Percentiles rank a stretch among this genome's conserved stretches.
Conservation (phyloP, 129 eudicot genomes). For the Flaveria sonorensis region DNA sequence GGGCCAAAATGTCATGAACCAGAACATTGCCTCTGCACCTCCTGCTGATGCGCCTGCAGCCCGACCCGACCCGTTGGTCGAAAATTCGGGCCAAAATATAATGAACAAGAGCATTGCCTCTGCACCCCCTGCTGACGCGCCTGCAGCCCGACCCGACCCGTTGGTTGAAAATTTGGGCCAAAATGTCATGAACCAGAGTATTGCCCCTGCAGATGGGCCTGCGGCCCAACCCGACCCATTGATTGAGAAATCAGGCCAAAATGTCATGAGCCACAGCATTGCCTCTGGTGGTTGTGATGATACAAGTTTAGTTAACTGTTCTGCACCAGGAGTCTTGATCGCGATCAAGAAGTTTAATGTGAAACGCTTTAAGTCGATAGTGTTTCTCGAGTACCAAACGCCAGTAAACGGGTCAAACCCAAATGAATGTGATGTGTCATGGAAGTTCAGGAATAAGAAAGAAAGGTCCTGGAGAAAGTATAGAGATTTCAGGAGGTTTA, state of each 20-base stretch:
- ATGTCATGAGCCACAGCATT: conserved; percentile 30
- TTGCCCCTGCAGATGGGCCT: conserved; percentile 29
- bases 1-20: no score
- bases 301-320: conserved; percentile 59
- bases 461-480: conserved; percentile 97
- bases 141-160: conserved; percentile 53
- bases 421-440: conserved; percentile 86
- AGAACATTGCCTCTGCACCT: background rate
- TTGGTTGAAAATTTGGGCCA: conserved; percentile 58
- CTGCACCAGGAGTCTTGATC: conserved; percentile 68
- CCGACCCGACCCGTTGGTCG: conserved; percentile 39
- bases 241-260: conserved; percentile 58
- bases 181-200: background rate
- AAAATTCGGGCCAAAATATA: background rate
- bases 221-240: conserved; percentile 49
- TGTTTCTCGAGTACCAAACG: conserved; percentile 68
- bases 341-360: conserved; percentile 78
- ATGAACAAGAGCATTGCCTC: no score
- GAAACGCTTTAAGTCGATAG: conserved; percentile 68
- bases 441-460: conserved; percentile 86
- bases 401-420: conserved; percentile 80
- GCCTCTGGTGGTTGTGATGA: conserved; percentile 55
- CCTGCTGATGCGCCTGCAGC: conserved; percentile 44
- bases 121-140: conserved; percentile 26
- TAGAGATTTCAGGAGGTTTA: conserved; percentile 89